A percentile compares a stretch with the other conserved stretches of the same genome.
These are phyloP conservation scores for Xylariaceae sp. DNA, from an alignment of 2,329 filamentous ascomycete species.

Conservation along the genomic window DNA sequence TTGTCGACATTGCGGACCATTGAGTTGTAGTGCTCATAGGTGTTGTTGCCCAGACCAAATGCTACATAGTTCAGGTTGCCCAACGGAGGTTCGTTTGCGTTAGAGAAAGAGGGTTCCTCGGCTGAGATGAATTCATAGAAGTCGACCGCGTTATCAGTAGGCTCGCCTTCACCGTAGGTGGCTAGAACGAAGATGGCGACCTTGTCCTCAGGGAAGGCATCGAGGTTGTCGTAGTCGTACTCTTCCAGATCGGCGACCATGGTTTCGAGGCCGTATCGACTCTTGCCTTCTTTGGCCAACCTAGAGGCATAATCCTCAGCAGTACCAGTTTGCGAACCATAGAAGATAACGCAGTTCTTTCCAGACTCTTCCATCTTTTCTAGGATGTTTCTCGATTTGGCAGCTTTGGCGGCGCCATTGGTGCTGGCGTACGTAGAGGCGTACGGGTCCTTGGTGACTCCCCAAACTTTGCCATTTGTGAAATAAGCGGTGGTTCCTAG, in stretches of 20 bases:
- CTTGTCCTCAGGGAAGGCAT: conserved; percentile 83
- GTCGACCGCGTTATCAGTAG: conserved; percentile 96
- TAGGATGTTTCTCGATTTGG: conserved; percentile 84
- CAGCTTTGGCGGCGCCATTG: conserved; percentile 65
- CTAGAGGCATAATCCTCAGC: conserved; percentile 97
- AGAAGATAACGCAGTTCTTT: conserved; percentile 98
- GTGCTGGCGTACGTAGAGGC: conserved; percentile 66
- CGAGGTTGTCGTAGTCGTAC: conserved; percentile 93
- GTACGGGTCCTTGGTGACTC: conserved; percentile 81
- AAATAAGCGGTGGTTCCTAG: conserved; percentile 91
- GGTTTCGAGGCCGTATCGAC: conserved; percentile 90
- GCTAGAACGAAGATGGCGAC: conserved; percentile 91
- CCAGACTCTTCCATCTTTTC: conserved; percentile 93
- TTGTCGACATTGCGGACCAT: conserved; percentile 93
- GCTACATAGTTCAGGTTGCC: conserved; percentile 84
- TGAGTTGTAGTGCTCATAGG: conserved; percentile 98
- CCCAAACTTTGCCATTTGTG: conserved; percentile 95
- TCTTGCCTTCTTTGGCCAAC: conserved; percentile 94
- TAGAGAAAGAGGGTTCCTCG: conserved; percentile 76
- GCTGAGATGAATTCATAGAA: conserved; percentile 94
- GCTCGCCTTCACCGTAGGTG: conserved; percentile 97
- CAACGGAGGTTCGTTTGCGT: conserved; percentile 67
- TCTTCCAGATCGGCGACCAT: conserved; percentile 98
- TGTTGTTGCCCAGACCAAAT: conserved; percentile 97
- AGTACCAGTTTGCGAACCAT: conserved; percentile 96